These are phyloP conservation scores for Phylloporus arenicola DNA, from an alignment of 768 basidiomycete species.

Conservation along the genomic window DNA sequence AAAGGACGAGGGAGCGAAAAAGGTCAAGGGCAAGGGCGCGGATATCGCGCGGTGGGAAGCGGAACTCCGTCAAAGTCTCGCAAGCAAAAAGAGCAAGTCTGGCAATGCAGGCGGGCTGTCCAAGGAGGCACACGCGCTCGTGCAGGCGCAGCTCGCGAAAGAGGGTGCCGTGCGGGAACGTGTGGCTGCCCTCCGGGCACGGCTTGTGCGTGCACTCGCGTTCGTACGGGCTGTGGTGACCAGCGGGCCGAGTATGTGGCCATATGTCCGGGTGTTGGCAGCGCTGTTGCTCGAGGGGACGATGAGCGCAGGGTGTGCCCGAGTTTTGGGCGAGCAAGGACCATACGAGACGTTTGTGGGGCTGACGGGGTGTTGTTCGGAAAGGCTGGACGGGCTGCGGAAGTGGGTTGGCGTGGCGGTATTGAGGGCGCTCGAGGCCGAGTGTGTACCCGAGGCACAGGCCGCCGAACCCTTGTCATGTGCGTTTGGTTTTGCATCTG, in stretches of 20 bases:
- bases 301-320: slow-evolving; percentile 45
- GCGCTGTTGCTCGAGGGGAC: slow-evolving; percentile 61
- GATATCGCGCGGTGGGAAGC: slow-evolving; percentile 95
- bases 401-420: slow-evolving; percentile 81
- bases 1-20: slow-evolving; percentile 44
- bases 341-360: slow-evolving; percentile 73
- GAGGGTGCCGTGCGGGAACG: slow-evolving; percentile 63
- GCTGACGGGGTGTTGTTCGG: slow-evolving; percentile 65
- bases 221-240: slow-evolving; percentile 60
- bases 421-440: slow-evolving; percentile 63
- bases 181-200: slow-evolving; percentile 49
- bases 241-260: slow-evolving; percentile 43
- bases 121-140: slow-evolving; percentile 80
- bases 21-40: slow-evolving; percentile 87
- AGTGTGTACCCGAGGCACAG: slow-evolving; percentile 65
- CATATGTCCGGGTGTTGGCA: slow-evolving; percentile 54
- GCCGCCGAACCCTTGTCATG: slow-evolving; percentile 61
- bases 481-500: neutral
- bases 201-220: slow-evolving; percentile 61
- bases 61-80: slow-evolving; percentile 81
- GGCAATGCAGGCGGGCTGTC: slow-evolving; percentile 47
- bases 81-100: slow-evolving; percentile 61
- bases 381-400: slow-evolving; percentile 61
- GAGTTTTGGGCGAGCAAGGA: slow-evolving; percentile 46
- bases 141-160: slow-evolving; percentile 77